These are phyloP conservation scores for Letharia columbiana DNA, from an alignment of 495 filamentous ascomycete species.

Conservation along the genomic window DNA sequence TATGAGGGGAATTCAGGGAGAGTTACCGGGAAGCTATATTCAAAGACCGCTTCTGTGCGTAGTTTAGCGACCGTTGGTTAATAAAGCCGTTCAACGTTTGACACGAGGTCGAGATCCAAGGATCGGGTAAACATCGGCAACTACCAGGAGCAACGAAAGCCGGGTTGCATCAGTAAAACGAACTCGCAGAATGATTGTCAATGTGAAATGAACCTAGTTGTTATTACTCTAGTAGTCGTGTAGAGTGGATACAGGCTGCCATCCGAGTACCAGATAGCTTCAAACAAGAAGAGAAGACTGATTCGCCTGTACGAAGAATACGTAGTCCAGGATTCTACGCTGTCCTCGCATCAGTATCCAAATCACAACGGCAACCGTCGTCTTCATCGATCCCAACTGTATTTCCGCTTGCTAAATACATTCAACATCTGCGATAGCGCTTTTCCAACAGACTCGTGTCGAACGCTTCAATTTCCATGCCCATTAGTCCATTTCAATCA, in stretches of 20 bases:
- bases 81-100: neutral
- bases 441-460: no score
- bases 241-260: no score
- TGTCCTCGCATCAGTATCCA: no score
- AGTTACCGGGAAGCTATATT: neutral
- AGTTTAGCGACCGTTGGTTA: neutral
- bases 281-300: neutral
- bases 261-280: no score
- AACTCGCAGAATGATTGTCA: no score
- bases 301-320: no score
- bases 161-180: neutral
- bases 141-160: conserved; percentile 2
- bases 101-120: neutral
- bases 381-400: no score
- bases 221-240: no score
- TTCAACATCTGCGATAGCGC: no score
- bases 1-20: neutral
- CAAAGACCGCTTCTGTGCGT: neutral
- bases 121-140: neutral
- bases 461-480: neutral
- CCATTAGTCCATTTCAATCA: neutral
- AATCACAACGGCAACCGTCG: no score
- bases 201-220: neutral
- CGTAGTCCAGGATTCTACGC: no score
- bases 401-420: no score